Evolutionary conservation across 805 yeast species (phyloP), one percentile per base, ranked within the genome.

Genomic region (Teunomyces lycoperdinae): DNA sequence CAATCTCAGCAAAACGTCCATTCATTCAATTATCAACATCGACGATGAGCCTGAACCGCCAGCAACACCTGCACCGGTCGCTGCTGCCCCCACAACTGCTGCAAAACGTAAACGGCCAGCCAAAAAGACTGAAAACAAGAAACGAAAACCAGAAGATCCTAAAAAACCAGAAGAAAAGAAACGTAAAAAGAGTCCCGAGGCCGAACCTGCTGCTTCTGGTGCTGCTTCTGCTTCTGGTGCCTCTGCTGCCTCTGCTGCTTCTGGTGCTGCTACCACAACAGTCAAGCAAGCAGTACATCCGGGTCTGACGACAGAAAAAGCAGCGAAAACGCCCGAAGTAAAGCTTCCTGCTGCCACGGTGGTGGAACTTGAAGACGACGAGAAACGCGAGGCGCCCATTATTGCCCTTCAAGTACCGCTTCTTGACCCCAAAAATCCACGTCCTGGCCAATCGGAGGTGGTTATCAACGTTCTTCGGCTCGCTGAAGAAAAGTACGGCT

Each of bases 401-500:
- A 74, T 82, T 10, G 81, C 84, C 3, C 60, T 82, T 8, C 75
- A 80, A 48, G 72, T 82, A 7, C 86, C 86, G 0, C 61, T 82
- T 32, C 56, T 65, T 2, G 73, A 73, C 42, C 72, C 76, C 3
- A 62, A 64, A n/a, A 68, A 72, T 30, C 83, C 83, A 3, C 59
- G 67, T 45, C 79, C 81, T 3, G 85, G 85, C 1, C 78, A 80
- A 41, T 70, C 84, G 0, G 86, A 83, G 56, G 82, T 82, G 0
- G 81, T 86, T 3, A 76, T 87, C 53, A 88, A 89, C 54, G 87
- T 89, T 28, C 64, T 85, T 62, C 80, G 81, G 55, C 66, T 86
- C 46, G 87, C 92, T 4, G 96, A 89, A 59, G 89, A 86, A 43
- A 87, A 87, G 64, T 89, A 89, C 63, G 96, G 96, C 3, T 88